These are phyloP conservation scores for Martiniozyma asiatica DNA, from an alignment of 1,139 yeast genomes.

Conservation along the genomic window DNA sequence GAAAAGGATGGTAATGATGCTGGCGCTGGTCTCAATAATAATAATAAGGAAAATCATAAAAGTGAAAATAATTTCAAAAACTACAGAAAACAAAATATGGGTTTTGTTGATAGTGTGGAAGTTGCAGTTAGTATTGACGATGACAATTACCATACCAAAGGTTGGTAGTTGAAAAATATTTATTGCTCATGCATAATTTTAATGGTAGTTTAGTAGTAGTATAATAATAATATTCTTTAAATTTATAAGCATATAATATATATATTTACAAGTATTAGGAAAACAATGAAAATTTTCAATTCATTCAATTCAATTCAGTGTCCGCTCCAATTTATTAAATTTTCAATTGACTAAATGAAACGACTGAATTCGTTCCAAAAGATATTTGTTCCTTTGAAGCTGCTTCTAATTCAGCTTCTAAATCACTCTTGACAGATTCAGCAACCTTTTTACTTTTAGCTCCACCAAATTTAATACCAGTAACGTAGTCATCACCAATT, in stretches of 20 bases:
- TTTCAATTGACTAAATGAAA: slow-evolving; percentile 16
- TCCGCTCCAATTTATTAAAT: too few species aligned
- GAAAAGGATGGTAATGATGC: slow-evolving; percentile 1
- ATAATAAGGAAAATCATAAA: too few species aligned
- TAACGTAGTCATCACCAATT: slow-evolving; percentile 18
- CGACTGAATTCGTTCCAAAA: slow-evolving; percentile 9
- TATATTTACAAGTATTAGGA: slow-evolving; percentile 6
- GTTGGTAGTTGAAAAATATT: slow-evolving; percentile 16
- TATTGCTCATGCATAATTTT: too few species aligned
- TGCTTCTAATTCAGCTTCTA: slow-evolving; percentile 12
- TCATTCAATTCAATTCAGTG: too few species aligned
- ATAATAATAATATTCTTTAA: neutral
- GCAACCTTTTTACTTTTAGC: slow-evolving; percentile 5
- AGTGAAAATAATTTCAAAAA: too few species aligned
- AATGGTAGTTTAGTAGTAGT: too few species aligned
- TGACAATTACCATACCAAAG: slow-evolving; percentile 23
- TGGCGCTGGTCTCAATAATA: slow-evolving; percentile 3
- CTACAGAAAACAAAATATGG: too few species aligned
- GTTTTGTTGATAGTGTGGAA: too few species aligned
- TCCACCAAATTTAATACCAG: slow-evolving; percentile 15
- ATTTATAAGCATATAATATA: neutral
- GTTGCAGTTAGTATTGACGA: slow-evolving; percentile 17
- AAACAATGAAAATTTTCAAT: too few species aligned
- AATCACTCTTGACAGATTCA: slow-evolving; percentile 10
- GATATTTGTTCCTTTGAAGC: slow-evolving; percentile 5